Evolutionary conservation across 2,329 filamentous ascomycete genomes (phyloP).

Genomic region (Dothidotthia symphoricarpi): DNA sequence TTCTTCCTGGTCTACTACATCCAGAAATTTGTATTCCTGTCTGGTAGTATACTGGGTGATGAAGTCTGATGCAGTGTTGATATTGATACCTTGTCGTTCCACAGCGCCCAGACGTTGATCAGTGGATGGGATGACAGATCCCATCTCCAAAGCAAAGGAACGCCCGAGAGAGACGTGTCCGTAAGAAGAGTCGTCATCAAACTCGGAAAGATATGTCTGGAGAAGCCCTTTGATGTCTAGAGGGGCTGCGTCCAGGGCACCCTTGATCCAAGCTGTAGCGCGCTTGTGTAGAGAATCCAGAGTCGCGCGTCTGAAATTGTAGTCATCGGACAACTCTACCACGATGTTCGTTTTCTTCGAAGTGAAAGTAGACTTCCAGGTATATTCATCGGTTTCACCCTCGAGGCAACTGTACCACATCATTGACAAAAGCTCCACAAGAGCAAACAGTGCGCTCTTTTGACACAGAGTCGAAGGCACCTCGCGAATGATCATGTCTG

Average conservation of each 20-base stretch:
- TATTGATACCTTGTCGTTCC: constrained; percentile 68
- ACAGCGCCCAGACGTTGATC: constrained; percentile 83
- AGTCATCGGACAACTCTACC: constrained; percentile 92
- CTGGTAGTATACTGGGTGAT: constrained; percentile 95
- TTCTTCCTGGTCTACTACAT: constrained; percentile 67
- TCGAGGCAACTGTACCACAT: constrained; percentile 97
- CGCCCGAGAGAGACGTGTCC: constrained; percentile 89
- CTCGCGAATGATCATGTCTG: constrained; percentile 78
- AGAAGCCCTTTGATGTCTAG: constrained; percentile 92
- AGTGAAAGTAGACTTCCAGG: constrained; percentile 76
- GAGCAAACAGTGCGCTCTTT: constrained; percentile 82
- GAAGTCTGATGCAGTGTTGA: constrained; percentile 94
- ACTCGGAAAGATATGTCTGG: constrained; percentile 94
- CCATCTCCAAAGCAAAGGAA: constrained; percentile 92
- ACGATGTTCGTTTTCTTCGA: constrained; percentile 76
- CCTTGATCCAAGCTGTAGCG: constrained; percentile 76
- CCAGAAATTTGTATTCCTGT: constrained; percentile 89
- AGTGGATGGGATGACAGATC: constrained; percentile 77
- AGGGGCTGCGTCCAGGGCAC: constrained; percentile 79
- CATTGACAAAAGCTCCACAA: constrained; percentile 86
- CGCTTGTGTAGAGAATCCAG: constrained; percentile 73
- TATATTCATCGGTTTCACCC: constrained; percentile 89
- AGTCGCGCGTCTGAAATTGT: constrained; percentile 75
- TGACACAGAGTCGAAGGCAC: constrained; percentile 90
- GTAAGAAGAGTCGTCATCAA: constrained; percentile 85